Conservation (phyloP, 1,139 yeast species). For the Protomyces gravidus region DNA sequence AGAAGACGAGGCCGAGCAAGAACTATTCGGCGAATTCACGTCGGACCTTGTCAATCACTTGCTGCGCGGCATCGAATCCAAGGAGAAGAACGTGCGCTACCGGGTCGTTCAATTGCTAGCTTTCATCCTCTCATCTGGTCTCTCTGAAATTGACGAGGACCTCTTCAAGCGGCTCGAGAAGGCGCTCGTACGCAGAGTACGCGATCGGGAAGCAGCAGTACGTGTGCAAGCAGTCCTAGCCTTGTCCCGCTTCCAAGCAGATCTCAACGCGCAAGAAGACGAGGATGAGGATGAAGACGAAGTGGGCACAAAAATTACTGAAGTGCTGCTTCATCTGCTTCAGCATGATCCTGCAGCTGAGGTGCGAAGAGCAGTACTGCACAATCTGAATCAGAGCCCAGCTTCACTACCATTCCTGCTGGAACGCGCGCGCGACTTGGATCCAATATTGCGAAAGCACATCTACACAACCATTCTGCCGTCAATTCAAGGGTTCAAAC, state of each 20-base stretch:
- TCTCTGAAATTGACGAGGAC: slow-evolving; percentile 73
- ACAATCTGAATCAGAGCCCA: slow-evolving; percentile 58
- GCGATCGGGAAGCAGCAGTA: slow-evolving; percentile 74
- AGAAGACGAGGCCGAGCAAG: slow-evolving; percentile 21
- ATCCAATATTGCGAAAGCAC: slow-evolving; percentile 64
- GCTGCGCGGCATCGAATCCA: slow-evolving; percentile 70
- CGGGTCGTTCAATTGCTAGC: slow-evolving; percentile 77
- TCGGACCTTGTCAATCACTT: slow-evolving; percentile 62
- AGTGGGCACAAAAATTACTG: slow-evolving; percentile 39
- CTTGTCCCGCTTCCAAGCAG: slow-evolving; percentile 70
- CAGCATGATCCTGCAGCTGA: slow-evolving; percentile 82
- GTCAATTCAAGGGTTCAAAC: slow-evolving; percentile 63
- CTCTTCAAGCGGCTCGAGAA: slow-evolving; percentile 60
- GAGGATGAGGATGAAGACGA: slow-evolving; percentile 47
- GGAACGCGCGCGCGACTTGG: slow-evolving; percentile 79
- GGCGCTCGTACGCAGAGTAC: slow-evolving; percentile 59
- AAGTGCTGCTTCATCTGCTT: slow-evolving; percentile 53
- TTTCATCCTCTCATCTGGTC: slow-evolving; percentile 58
- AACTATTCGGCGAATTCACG: slow-evolving; percentile 46
- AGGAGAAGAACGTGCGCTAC: slow-evolving; percentile 70
- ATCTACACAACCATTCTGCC: slow-evolving; percentile 67
- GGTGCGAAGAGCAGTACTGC: slow-evolving; percentile 77
- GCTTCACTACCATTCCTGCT: slow-evolving; percentile 57
- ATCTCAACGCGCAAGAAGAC: slow-evolving; percentile 44
- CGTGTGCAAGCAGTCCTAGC: slow-evolving; percentile 80